phyloP scores from a whole-genome alignment of 805 yeast species.

The Vanderwaltozyma yarrowii region DNA sequence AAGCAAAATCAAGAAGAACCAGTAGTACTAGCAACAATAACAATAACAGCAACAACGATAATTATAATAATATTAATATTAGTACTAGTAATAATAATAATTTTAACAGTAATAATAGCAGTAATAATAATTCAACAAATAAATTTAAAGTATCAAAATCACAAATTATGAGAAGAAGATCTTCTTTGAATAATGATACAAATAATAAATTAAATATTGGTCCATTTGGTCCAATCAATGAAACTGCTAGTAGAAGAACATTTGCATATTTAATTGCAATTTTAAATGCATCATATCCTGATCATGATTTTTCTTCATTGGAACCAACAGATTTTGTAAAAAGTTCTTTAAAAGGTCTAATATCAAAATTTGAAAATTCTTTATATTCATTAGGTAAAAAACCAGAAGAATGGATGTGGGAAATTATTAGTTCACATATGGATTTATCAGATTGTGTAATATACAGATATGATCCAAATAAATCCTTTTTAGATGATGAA shows the following conservation, averaged over 20 bases:
- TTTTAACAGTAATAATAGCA: constrained; percentile 11
- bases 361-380: constrained; percentile 65
- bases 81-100: no score
- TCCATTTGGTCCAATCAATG: constrained; percentile 89
- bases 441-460: constrained; percentile 47
- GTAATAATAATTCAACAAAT: constrained; percentile 18
- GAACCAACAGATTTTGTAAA: constrained; percentile 69
- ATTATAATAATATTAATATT: no score
- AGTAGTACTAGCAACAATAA: constrained; percentile 10
- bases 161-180: constrained; percentile 15
- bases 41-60: no score
- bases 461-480: constrained; percentile 44
- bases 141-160: constrained; percentile 3
- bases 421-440: constrained; percentile 72
- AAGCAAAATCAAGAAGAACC: constrained; percentile 12
- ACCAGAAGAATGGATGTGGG: constrained; percentile 73
- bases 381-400: constrained; percentile 55
- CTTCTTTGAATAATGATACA: constrained; percentile 20
- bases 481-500: constrained; percentile 30
- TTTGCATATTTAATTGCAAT: constrained; percentile 88
- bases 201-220: constrained; percentile 31
- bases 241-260: constrained; percentile 75
- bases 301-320: constrained; percentile 82
- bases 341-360: constrained; percentile 38
- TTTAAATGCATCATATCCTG: constrained; percentile 87